These are phyloP conservation scores for Rhodomyrtus tomentosa DNA, from an alignment of 345 rosid species.

Conservation along the genomic window DNA sequence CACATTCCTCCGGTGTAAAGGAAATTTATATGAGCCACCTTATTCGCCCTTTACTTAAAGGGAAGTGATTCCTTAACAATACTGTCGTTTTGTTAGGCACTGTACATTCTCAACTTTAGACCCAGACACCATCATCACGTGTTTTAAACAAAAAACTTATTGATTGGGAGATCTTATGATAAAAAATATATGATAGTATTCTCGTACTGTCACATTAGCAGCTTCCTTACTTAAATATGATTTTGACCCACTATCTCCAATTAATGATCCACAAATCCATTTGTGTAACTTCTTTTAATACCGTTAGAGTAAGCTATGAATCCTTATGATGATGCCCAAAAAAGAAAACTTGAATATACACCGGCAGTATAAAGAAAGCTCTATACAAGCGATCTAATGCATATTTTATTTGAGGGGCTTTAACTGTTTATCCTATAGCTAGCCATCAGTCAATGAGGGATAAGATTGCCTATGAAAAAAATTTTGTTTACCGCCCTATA, in stretches of 20 bases:
- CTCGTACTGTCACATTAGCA: no score
- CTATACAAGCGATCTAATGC: background rate
- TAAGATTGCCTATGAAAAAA: background rate
- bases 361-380: background rate
- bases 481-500: background rate
- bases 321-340: background rate
- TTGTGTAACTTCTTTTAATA: background rate
- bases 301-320: background rate
- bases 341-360: background rate
- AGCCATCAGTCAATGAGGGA: background rate
- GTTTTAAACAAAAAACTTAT: no score
- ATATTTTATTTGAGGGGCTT: background rate
- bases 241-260: background rate
- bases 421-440: background rate
- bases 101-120: no score
- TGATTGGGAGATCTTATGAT: no score
- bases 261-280: background rate
- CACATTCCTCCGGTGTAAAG: background rate
- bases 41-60: background rate
- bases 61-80: no score
- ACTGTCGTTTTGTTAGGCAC: no score
- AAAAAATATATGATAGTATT: no score
- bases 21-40: background rate
- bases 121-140: no score
- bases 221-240: background rate